These are phyloP conservation scores for Sphagnum magellanicum DNA, from an alignment of 228 moss, liverwort and hornwort genomes.

Conservation along the genomic window DNA sequence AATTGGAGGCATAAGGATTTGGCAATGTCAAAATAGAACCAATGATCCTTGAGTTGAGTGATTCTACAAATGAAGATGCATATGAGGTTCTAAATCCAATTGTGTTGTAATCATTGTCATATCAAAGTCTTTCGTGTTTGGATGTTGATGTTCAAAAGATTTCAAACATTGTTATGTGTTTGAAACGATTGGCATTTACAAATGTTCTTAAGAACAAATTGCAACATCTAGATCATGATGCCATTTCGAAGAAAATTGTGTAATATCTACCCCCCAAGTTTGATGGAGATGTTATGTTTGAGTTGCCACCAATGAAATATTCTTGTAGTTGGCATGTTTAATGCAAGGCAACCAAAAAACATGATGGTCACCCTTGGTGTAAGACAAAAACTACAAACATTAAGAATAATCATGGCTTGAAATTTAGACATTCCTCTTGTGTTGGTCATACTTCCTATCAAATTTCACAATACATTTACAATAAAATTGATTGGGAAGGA, in stretches of 20 bases:
- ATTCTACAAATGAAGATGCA: background rate
- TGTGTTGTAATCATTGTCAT: background rate
- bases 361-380: slow-evolving; percentile 2
- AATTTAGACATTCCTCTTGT: background rate
- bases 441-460: background rate
- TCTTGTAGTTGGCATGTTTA: background rate
- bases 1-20: background rate
- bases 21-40: background rate
- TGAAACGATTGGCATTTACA: background rate
- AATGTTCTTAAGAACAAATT: background rate
- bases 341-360: background rate
- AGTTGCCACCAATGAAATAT: background rate
- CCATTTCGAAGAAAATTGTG: background rate
- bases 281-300: background rate
- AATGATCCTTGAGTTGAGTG: background rate
- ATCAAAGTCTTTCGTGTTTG: background rate
- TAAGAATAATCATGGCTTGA: background rate
- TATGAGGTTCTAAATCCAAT: too few species aligned
- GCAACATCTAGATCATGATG: background rate
- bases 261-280: background rate
- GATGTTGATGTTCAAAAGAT: background rate
- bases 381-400: background rate
- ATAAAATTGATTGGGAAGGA: background rate
- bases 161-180: background rate
- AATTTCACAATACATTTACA: background rate